Evolutionary conservation across 257 asterid genomes (phyloP).

Genomic region (Lycium barbarum): DNA sequence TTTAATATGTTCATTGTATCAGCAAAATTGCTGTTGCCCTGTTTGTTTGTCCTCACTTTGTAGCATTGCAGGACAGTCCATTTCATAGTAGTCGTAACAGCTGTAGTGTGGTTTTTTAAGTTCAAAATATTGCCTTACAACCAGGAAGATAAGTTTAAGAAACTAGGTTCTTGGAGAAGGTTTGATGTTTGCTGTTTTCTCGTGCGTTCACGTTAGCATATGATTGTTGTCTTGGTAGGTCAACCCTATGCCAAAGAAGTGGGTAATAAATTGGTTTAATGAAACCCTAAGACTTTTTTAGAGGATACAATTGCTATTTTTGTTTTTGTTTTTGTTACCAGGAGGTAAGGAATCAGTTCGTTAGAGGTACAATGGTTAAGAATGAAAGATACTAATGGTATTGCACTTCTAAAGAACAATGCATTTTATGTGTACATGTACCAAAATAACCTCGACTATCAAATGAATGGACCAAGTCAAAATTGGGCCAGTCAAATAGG

Average conservation of each 20-base stretch:
- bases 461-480: neutral
- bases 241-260: neutral
- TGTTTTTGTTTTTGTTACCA: neutral
- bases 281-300: neutral
- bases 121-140: conserved; percentile 4
- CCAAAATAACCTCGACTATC: neutral
- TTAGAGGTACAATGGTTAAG: neutral
- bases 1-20: conserved; percentile 10
- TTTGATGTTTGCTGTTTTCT: neutral
- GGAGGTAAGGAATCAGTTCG: neutral
- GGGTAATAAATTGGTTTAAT: neutral
- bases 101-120: neutral
- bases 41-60: neutral
- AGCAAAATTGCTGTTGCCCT: neutral
- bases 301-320: neutral
- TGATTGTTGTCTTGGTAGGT: conserved; percentile 15
- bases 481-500: neutral
- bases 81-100: neutral
- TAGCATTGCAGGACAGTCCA: neutral
- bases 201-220: neutral
- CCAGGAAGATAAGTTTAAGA: neutral
- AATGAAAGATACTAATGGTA: neutral
- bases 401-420: neutral
- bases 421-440: neutral
- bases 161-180: neutral